Percentiles rank a stretch among this genome's conserved stretches.
phyloP scores from a whole-genome alignment of 192 early-diverging fungal species.

The Thamnidium elegans region DNA sequence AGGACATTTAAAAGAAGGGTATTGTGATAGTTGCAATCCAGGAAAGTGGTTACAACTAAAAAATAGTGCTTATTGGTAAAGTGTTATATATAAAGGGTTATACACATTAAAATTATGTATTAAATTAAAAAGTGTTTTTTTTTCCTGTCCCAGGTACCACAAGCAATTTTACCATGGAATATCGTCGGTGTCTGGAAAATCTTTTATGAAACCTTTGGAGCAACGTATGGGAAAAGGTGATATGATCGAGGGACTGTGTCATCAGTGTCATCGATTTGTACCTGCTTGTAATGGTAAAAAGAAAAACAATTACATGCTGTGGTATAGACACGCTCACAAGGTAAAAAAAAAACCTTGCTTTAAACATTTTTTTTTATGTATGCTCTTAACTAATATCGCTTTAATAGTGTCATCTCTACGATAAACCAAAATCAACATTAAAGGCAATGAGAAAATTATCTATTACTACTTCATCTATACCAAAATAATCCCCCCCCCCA shows the following conservation, averaged over 20 bases:
- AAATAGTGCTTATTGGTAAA: conserved; percentile 82
- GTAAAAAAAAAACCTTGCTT: conserved; percentile 25
- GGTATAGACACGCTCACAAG: conserved; percentile 87
- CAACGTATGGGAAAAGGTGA: conserved; percentile 58
- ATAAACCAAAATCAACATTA: conserved; percentile 29
- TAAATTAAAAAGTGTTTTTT: conserved; percentile 1
- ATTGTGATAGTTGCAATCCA: conserved; percentile 75
- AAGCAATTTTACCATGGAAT: conserved; percentile 87
- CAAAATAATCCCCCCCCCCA: not conserved
- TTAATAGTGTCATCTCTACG: conserved; percentile 36
- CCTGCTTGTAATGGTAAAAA: conserved; percentile 71
- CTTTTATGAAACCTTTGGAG: conserved; percentile 70
- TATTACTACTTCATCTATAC: not conserved
- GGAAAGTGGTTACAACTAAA: conserved; percentile 88
- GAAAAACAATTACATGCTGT: conserved; percentile 66
- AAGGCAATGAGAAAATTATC: conserved; percentile 2
- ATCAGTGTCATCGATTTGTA: conserved; percentile 80
- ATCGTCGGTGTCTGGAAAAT: conserved; percentile 76
- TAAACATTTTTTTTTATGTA: not conserved
- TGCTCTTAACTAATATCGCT: not conserved
- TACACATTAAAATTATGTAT: not conserved
- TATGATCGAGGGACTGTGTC: conserved; percentile 76
- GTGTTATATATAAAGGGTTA: not conserved
- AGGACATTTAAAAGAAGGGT: conserved; percentile 78
- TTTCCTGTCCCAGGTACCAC: conserved; percentile 57